Evolutionary conservation across 1,139 yeast species (phyloP).

Genomic region (Candida smagusa): DNA sequence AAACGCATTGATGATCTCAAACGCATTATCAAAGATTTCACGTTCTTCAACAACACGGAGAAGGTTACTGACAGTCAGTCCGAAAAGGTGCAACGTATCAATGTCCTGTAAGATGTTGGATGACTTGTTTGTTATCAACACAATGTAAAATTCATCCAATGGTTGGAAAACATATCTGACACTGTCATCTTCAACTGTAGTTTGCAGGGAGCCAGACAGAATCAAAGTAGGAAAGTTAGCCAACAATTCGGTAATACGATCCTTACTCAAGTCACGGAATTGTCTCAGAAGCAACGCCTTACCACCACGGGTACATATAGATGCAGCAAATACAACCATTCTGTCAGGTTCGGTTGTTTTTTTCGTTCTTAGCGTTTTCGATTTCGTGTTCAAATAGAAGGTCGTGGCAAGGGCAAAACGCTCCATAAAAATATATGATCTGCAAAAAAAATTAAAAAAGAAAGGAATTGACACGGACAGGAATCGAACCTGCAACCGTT

Average conservation of each 20-base stretch:
- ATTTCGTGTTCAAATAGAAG: constrained; percentile 11
- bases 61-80: constrained; percentile 75
- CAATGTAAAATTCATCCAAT: constrained; percentile 88
- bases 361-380: constrained; percentile 4
- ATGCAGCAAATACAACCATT: constrained; percentile 73
- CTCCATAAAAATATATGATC: not conserved
- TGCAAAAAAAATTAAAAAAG: constrained; percentile 1
- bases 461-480: constrained; percentile 16
- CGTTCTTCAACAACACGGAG: constrained; percentile 75
- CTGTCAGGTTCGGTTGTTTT: not conserved
- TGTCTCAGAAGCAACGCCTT: constrained; percentile 92
- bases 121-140: constrained; percentile 84
- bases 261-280: constrained; percentile 81
- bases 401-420: constrained; percentile 7
- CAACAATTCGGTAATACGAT: constrained; percentile 80
- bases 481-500: constrained; percentile 21
- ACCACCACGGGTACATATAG: constrained; percentile 93
- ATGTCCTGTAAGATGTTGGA: constrained; percentile 94
- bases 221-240: constrained; percentile 84
- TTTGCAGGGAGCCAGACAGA: constrained; percentile 75
- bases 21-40: constrained; percentile 80
- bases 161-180: constrained; percentile 96
- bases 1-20: constrained; percentile 86
- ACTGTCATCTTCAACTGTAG: constrained; percentile 90
- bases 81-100: constrained; percentile 83